Evolutionary conservation across 192 early-diverging fungal genomes (phyloP).

Genomic region (Backusella luteola): DNA sequence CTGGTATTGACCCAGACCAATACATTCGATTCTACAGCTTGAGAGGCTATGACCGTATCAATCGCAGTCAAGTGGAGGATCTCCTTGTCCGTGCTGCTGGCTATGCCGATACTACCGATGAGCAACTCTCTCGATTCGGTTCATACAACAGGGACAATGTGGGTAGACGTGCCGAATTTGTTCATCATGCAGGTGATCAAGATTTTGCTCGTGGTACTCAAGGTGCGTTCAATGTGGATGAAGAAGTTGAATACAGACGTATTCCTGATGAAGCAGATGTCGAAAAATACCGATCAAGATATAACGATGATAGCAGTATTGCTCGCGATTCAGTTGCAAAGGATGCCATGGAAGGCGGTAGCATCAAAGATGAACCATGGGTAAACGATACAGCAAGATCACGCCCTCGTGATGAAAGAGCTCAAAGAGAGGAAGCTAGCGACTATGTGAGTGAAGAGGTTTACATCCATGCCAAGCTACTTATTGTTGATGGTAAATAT

Average conservation of each 20-base stretch:
- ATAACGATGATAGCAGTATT: neutral
- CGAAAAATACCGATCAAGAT: neutral
- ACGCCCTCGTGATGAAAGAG: slow-evolving; percentile 9
- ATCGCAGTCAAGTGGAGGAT: slow-evolving; percentile 24
- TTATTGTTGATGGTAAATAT: slow-evolving; percentile 78
- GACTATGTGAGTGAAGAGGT: slow-evolving; percentile 79
- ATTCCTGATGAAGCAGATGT: slow-evolving; percentile 23
- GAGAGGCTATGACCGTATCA: slow-evolving; percentile 76
- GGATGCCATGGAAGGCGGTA: slow-evolving; percentile 28
- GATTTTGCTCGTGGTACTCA: slow-evolving; percentile 29
- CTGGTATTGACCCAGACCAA: slow-evolving; percentile 52
- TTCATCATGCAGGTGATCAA: slow-evolving; percentile 20
- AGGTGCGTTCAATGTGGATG: slow-evolving; percentile 11
- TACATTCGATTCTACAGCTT: slow-evolving; percentile 83
- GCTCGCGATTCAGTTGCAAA: slow-evolving; percentile 17
- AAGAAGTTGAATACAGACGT: slow-evolving; percentile 26
- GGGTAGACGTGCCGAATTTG: slow-evolving; percentile 16
- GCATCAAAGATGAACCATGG: slow-evolving; percentile 27
- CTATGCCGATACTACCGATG: slow-evolving; percentile 5
- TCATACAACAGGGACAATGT: neutral
- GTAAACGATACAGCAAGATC: slow-evolving; percentile 15
- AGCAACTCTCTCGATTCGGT: slow-evolving; percentile 1
- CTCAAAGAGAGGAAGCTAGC: slow-evolving; percentile 13
- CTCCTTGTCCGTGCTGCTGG: slow-evolving; percentile 23
- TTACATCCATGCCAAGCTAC: slow-evolving; percentile 85